Conservation (phyloP, 148 eudicot genomes). For the Spergularia bocconei region DNA sequence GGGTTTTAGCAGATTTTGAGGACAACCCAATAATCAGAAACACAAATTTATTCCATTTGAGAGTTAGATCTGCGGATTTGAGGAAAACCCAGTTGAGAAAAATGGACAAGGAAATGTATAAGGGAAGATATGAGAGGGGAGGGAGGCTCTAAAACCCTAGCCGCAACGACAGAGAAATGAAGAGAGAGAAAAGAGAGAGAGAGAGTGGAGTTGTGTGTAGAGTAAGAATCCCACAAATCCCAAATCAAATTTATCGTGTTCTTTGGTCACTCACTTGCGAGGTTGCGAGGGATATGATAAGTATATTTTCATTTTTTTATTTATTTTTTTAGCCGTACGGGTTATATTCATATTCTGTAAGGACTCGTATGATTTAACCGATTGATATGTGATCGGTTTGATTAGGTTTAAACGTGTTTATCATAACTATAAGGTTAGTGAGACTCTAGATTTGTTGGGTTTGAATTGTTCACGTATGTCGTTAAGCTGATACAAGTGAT, state of each 20-base stretch:
- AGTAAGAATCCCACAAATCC: not conserved
- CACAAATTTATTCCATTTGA: not conserved
- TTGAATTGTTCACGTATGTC: too few relatives aligned
- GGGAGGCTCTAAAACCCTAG: conserved; percentile 49
- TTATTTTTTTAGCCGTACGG: too few relatives aligned
- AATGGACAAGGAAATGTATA: not conserved
- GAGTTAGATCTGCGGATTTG: conserved; percentile 15
- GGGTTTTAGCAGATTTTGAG: conserved; percentile 9
- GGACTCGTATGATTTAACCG: too few relatives aligned
- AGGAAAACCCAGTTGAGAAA: not conserved
- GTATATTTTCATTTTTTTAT: too few relatives aligned
- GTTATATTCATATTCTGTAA: too few relatives aligned
- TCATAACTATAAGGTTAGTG: too few relatives aligned
- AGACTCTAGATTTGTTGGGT: too few relatives aligned
- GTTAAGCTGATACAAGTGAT: too few relatives aligned
- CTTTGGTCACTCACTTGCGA: not conserved
- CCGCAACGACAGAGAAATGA: conserved; percentile 36
- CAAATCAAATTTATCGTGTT: conserved; percentile 18
- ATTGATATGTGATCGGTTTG: too few relatives aligned
- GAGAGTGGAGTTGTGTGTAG: not conserved
- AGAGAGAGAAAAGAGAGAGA: conserved; percentile 16
- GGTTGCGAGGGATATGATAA: too few relatives aligned
- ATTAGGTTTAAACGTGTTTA: too few relatives aligned
- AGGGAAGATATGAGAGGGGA: conserved; percentile 1
- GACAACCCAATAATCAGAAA: conserved; percentile 14